Evolutionary conservation across 805 yeast genomes (phyloP).

Genomic region (Sugiyamaella marilandica): DNA sequence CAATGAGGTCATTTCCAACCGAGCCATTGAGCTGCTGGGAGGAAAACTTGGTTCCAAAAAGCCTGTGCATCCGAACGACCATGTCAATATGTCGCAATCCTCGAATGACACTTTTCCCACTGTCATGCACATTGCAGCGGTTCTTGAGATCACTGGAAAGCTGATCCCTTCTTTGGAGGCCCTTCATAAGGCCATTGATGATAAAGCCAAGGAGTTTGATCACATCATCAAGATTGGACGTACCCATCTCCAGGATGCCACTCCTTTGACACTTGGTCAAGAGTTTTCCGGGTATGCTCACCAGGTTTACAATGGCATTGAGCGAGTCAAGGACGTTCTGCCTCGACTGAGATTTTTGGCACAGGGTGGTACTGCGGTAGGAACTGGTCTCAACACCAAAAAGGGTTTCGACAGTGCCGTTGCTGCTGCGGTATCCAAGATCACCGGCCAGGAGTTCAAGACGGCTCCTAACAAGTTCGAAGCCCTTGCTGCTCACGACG

Average conservation of each 20-base stretch:
- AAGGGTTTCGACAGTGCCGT: slow-evolving; percentile 83
- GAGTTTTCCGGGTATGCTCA: slow-evolving; percentile 96
- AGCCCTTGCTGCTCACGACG: slow-evolving; percentile 98
- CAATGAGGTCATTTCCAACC: slow-evolving; percentile 95
- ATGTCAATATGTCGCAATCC: slow-evolving; percentile 97
- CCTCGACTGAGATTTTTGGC: slow-evolving; percentile 79
- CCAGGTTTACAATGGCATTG: slow-evolving; percentile 87
- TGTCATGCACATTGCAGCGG: slow-evolving; percentile 99
- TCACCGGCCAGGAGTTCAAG: slow-evolving; percentile 82
- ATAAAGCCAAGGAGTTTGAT: slow-evolving; percentile 75
- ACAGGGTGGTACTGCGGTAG: slow-evolving; percentile 99
- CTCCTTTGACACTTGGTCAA: slow-evolving; percentile 96
- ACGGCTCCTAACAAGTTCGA: slow-evolving; percentile 99
- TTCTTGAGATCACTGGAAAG: slow-evolving; percentile 69
- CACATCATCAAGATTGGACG: slow-evolving; percentile 97
- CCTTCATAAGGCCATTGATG: slow-evolving; percentile 72
- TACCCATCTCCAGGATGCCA: slow-evolving; percentile 98
- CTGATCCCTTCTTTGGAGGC: slow-evolving; percentile 76
- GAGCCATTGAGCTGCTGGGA: slow-evolving; percentile 94
- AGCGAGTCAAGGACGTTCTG: slow-evolving; percentile 71
- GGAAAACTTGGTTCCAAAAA: slow-evolving; percentile 87
- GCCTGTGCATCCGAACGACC: slow-evolving; percentile 98
- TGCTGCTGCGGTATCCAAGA: slow-evolving; percentile 77
- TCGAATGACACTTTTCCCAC: slow-evolving; percentile 99
- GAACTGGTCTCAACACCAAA: slow-evolving; percentile 94